Evolutionary conservation across 306 rosid genomes (phyloP), one percentile per base, ranked within the genome.

Genomic region (Psophocarpus tetragonolobus): DNA sequence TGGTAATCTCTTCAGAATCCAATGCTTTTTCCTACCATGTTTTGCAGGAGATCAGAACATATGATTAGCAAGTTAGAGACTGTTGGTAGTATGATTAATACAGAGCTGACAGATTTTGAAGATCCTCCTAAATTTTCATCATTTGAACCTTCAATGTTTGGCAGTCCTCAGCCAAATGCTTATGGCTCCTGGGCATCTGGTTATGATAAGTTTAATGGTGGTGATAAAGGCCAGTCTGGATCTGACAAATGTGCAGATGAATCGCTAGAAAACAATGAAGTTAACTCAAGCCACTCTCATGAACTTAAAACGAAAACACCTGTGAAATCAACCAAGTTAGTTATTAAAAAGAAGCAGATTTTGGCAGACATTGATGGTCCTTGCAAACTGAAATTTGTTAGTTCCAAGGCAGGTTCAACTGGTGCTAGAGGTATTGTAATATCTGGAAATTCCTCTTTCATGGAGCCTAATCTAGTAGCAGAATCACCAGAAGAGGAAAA

Each of bases 291-390:
- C 74, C 80, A 73, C 67, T 58, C 78, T 18, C 33, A 10, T 35
- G 88, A 82, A 74, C 80, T 80, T 75, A 81, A 85, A 84, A 80
- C 83, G 83, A 82, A 88, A 85, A 85, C 84, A 70, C 73, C 95
- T 23, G 42, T 75, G 65, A 87, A 84, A 77, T 47, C 90, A 45
- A 83, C 78, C 11, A 90, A 85, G 76, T 51, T 88, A 47, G 44
- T 77, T 53, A 80, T 90, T 75, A 90, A 78, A 48, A 90, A 83
- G 86, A 84, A 84, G 54, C 86, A 77, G 58, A 63, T 71, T 71
- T 63, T 68, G 33, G 64, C 39, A 23, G 86, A 86, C 48, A 75
- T 33, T 14, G 75, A 41, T 81, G 76, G 78, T 58, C 81, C 85
- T 38, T 77, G 80, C 80, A 85, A 71, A 67, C 73, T 88, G 68